These are phyloP conservation scores for Skeletonema potamos DNA, from an alignment of 108 stramenopile genomes.

Conservation along the genomic window DNA sequence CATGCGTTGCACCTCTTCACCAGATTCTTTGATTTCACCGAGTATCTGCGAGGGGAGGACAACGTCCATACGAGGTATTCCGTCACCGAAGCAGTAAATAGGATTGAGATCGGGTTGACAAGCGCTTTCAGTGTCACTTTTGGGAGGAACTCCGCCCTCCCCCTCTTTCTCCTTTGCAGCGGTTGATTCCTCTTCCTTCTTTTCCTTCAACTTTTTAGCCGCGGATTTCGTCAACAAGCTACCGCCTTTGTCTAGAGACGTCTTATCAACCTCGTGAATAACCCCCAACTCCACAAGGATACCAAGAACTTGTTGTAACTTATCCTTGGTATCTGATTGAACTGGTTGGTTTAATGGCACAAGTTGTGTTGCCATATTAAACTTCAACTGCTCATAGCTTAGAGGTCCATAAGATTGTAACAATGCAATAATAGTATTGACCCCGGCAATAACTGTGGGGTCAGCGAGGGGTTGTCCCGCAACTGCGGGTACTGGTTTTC, in stretches of 20 bases:
- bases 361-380: constrained; percentile 38
- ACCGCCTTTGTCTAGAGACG: neutral
- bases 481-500: neutral
- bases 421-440: constrained; percentile 19
- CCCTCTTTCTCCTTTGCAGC: neutral
- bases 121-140: neutral
- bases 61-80: constrained; percentile 32
- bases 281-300: constrained; percentile 27
- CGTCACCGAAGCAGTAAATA: constrained; percentile 32
- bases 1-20: constrained; percentile 24
- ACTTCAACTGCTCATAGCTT: constrained; percentile 28
- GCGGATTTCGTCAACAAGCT: neutral
- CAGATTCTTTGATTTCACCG: constrained; percentile 20
- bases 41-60: constrained; percentile 15
- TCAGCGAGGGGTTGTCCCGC: constrained; percentile 6
- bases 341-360: constrained; percentile 5
- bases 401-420: constrained; percentile 30
- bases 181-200: neutral
- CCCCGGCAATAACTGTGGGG: constrained; percentile 11
- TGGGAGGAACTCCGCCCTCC: neutral
- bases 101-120: constrained; percentile 19
- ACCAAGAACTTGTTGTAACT: constrained; percentile 23
- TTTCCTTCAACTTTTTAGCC: neutral
- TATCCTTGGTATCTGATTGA: constrained; percentile 3
- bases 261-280: constrained; percentile 27